A percentile compares a stretch with the other conserved stretches of the same genome.
These are phyloP conservation scores for Halenospora varia DNA, from an alignment of 495 filamentous ascomycete species.

Conservation along the genomic window DNA sequence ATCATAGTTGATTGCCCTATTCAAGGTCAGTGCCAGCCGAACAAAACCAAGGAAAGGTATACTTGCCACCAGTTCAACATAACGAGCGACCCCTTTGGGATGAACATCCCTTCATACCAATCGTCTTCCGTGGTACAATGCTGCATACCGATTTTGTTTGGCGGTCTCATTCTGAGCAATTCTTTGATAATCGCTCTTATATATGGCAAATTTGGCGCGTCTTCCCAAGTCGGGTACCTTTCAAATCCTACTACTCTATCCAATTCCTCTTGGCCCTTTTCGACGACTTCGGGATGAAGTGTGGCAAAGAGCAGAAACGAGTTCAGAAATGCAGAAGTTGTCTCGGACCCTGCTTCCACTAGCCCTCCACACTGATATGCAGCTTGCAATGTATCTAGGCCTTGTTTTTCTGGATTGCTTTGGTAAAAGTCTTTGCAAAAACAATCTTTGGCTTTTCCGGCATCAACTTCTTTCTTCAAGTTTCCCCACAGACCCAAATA, in stretches of 20 bases:
- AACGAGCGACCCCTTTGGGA: conserved; percentile 41
- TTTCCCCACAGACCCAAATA: conserved; percentile 26
- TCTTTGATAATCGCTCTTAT: conserved; percentile 27
- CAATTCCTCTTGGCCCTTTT: conserved; percentile 40
- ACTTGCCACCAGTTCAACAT: conserved; percentile 38
- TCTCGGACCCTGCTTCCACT: conserved; percentile 39
- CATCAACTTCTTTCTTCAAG: conserved; percentile 25
- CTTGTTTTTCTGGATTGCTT: conserved; percentile 17
- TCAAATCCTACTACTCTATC: conserved; percentile 28
- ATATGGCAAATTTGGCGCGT: conserved; percentile 24
- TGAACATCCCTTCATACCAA: conserved; percentile 42
- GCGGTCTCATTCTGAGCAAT: conserved; percentile 39
- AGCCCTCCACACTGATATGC: conserved; percentile 34
- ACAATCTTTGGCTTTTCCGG: conserved; percentile 22
- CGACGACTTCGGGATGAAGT: conserved; percentile 42
- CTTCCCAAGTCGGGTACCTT: conserved; percentile 25
- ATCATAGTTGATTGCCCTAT: conserved; percentile 29
- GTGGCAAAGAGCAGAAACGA: conserved; percentile 39
- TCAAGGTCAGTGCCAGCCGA: background rate
- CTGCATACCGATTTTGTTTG: conserved; percentile 34
- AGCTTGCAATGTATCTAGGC: conserved; percentile 19
- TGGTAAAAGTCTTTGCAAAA: conserved; percentile 25
- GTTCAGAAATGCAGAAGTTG: conserved; percentile 31
- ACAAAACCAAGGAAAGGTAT: too few species aligned
- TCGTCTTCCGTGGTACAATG: conserved; percentile 53